These are phyloP conservation scores for Selaginella tamariscina DNA, from an alignment of 75 land plant species.

Conservation along the genomic window DNA sequence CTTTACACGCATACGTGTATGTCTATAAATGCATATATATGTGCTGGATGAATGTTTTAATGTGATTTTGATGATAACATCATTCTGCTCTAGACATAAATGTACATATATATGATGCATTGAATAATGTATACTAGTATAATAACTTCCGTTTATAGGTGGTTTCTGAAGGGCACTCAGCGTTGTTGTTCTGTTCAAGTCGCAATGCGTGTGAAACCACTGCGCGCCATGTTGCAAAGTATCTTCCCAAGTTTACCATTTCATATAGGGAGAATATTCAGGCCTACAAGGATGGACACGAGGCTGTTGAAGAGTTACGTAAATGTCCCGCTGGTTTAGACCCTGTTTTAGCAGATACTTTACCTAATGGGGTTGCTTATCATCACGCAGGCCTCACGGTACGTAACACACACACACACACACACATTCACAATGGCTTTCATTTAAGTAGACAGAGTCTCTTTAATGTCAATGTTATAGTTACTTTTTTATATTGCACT, in stretches of 20 bases:
- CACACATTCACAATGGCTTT: too few relatives aligned
- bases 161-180: conserved; percentile 91
- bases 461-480: too few relatives aligned
- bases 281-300: conserved; percentile 37
- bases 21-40: too few relatives aligned
- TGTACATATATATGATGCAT: too few relatives aligned
- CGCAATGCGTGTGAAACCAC: conserved; percentile 98
- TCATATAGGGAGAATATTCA: conserved; percentile 16
- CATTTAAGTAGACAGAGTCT: too few relatives aligned
- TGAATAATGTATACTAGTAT: too few relatives aligned
- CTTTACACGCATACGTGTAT: too few relatives aligned
- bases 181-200: conserved; percentile 84
- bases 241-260: conserved; percentile 37
- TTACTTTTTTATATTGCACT: too few relatives aligned
- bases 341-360: conserved; percentile 68
- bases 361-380: conserved; percentile 92
- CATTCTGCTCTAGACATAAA: too few relatives aligned
- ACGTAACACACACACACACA: too few relatives aligned
- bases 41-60: too few relatives aligned
- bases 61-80: too few relatives aligned
- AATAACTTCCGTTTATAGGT: conserved; percentile 34
- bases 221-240: conserved; percentile 78
- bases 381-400: conserved; percentile 99
- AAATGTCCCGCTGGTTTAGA: conserved; percentile 83
- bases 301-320: conserved; percentile 68